Base-by-base conservation (phyloP, 2,329 filamentous ascomycete species). In the Aspergillus spinulosporus region DNA sequence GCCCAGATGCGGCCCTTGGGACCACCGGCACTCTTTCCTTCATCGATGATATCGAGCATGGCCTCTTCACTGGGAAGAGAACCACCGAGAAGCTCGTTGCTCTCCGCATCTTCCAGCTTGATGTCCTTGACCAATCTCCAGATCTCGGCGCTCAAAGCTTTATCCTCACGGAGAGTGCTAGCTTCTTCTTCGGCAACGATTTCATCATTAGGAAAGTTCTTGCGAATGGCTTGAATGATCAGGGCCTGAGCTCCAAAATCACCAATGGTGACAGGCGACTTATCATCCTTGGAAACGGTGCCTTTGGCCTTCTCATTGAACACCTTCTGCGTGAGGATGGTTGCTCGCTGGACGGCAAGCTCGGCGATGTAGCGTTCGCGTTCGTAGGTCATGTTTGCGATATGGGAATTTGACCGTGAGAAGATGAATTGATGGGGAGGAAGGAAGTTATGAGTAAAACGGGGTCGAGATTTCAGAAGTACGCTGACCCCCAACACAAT, bases 231-330 rank as follows among this genome's bases (percentile, higher is more conserved):
- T 56, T 87, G 83, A 70, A 97, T 96, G 76, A 99, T 96, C 63
- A 99, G 85, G 32, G 94, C 92, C 79, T 99, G 94, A 37, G 94
- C 95, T 70, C 94, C 94, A 74, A 96, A 97, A 78, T 99, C 94
- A 73, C 93, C 94, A 67, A 97, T 94, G 14, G 94, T 99, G 67
- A 99, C 94, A 63, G 94, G 94, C 7, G 92, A 96, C 72, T 90
- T 91, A 81, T 99, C 94, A 75, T 90, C 88, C 80, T 99, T 99
- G 73, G 88, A 89, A 50, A 96, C 82, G 45, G 94, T 97, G 66
- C 93, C 93, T 79, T 97, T 97, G 67, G 91, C 88, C 76, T 93
- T 94, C 66, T 93, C 89, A 77, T 92, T 81, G 79, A 89, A 90
- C 70, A 92, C 89, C 60, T 84, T 84, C 74, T 90, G 88, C 51